Conservation (phyloP, 371 early-diverging fungal species). For the Mucor velutinosus region DNA sequence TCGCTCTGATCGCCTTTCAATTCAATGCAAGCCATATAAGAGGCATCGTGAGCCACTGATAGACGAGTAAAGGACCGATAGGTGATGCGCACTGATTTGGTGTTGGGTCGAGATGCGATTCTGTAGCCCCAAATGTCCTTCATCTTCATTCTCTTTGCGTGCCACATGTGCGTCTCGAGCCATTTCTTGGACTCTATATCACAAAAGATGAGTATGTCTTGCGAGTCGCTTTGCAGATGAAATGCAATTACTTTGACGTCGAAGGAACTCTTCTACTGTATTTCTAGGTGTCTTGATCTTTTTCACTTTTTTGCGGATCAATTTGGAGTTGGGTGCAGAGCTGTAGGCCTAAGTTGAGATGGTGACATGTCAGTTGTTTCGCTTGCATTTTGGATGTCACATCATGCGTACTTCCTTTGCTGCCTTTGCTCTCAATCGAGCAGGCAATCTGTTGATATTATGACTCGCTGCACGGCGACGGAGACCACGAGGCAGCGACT, state of each 20-base stretch:
- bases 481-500: conserved; percentile 86
- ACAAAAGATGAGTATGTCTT: not conserved
- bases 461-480: conserved; percentile 91
- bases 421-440: conserved; percentile 74
- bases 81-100: conserved; percentile 75
- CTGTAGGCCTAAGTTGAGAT: not conserved
- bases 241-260: conserved; percentile 53
- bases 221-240: not conserved
- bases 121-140: conserved; percentile 84
- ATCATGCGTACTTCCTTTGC: conserved; percentile 61
- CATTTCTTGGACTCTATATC: conserved; percentile 69
- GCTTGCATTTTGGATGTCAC: conserved; percentile 8
- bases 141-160: conserved; percentile 97
- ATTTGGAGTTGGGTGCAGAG: conserved; percentile 8
- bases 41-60: conserved; percentile 80
- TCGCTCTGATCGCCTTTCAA: conserved; percentile 57
- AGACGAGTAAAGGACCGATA: conserved; percentile 78
- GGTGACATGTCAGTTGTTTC: not conserved
- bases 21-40: conserved; percentile 77
- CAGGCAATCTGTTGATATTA: conserved; percentile 86
- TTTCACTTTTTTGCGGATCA: conserved; percentile 23
- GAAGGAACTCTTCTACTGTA: conserved; percentile 53
- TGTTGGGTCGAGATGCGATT: conserved; percentile 81
- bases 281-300: conserved; percentile 48
- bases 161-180: conserved; percentile 99